Evolutionary conservation across 2,329 filamentous ascomycete species (phyloP), one percentile per base, ranked within the genome.

Genomic region (Aureobasidium sp.): DNA sequence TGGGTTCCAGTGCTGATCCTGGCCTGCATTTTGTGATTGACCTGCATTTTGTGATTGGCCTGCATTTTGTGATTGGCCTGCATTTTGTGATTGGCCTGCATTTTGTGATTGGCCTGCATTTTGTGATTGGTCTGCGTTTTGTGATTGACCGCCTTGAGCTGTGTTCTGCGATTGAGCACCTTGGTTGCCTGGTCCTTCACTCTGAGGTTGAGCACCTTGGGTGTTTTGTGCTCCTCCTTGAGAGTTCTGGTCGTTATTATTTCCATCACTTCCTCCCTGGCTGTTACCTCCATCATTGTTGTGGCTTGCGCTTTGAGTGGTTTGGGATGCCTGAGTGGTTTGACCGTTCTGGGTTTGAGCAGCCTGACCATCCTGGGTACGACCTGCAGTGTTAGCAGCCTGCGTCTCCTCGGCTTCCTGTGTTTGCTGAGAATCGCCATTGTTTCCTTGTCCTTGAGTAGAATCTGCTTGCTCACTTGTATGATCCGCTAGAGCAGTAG

Each of bases 401-500:
- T 61, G 58, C 1, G 57, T 60, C 24, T 40, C 22, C 22, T 39
- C 24, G n/a, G 19, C 17, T 22, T 22, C 29, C 29, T 35, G 27
- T 19, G 47, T 50, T 6, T 22, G 49, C 14, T 8, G 31, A 39
- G n/a, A 3, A 39, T 39, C 8, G 12, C 35, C 44, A 9, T 40
- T 50, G 9, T 29, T 40, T 8, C 8, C 45, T 17, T 59, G 47
- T 19, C 35, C 35, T 48, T 31, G 45, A 11, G 45, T 48, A 48
- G 45, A 17, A n/a, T 15, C 24, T 17, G 47, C 39, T 24, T 5
- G 48, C 5, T 31, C 42, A 15, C 15, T 39, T 6, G 42, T 59
- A 6, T 42, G 47, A 29, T 66, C 61, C 22, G 60, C 44, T 3
- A 64, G 11, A 17, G 67, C 65, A 19, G 67, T 68, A 3, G 66